phyloP scores from a whole-genome alignment of 208 protist genomes.

The Leishmania gerbilli region DNA sequence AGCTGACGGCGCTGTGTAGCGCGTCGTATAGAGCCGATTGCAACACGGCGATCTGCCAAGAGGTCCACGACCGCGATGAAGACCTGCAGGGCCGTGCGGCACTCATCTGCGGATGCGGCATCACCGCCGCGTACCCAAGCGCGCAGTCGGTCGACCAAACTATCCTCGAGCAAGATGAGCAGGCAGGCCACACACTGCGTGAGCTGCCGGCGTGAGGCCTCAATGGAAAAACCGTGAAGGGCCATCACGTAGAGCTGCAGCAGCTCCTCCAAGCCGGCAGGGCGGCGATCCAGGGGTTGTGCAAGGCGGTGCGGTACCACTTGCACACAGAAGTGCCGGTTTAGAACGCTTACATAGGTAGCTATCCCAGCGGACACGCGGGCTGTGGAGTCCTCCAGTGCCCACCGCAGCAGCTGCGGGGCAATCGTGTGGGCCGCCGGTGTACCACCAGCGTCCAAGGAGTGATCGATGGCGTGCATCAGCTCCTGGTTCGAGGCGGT shows the following conservation, averaged over 20 bases:
- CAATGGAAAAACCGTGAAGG: constrained; percentile 3
- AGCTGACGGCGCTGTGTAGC: constrained; percentile 54
- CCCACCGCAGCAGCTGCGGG: constrained; percentile 48
- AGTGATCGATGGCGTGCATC: constrained; percentile 28
- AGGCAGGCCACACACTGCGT: constrained; percentile 49
- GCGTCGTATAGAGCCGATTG: constrained; percentile 62
- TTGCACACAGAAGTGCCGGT: constrained; percentile 62
- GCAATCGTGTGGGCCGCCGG: constrained; percentile 29
- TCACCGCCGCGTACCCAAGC: constrained; percentile 15
- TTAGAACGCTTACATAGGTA: constrained; percentile 58
- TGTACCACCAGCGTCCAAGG: constrained; percentile 20
- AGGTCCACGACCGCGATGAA: constrained; percentile 53
- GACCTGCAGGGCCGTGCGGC: constrained; percentile 24
- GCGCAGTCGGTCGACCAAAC: constrained; percentile 22
- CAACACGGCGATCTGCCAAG: constrained; percentile 60
- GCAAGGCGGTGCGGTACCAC: constrained; percentile 46
- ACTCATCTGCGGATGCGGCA: background rate
- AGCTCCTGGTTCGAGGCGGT: constrained; percentile 17
- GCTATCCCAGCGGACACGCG: constrained; percentile 10
- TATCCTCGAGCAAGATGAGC: constrained; percentile 41
- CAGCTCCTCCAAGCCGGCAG: constrained; percentile 44
- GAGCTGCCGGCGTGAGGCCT: constrained; percentile 41
- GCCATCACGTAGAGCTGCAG: constrained; percentile 44
- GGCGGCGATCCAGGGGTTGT: constrained; percentile 45
- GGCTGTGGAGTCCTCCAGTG: constrained; percentile 10